These are phyloP conservation scores for Didymella lethalis DNA, from an alignment of 2,329 filamentous ascomycete species.

Conservation along the genomic window DNA sequence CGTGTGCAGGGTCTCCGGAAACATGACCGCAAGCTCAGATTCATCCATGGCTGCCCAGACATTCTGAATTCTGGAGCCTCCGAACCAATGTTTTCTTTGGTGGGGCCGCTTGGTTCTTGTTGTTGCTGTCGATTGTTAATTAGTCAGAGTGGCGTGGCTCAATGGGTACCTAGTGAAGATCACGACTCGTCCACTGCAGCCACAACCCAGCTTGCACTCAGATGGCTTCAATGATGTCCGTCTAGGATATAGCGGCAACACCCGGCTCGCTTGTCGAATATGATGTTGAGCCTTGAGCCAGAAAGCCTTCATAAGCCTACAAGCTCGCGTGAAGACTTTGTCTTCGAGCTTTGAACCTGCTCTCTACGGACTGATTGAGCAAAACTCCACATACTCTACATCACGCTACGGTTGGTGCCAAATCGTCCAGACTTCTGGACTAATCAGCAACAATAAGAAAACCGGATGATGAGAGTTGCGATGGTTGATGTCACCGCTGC, in stretches of 20 bases:
- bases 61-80: background rate
- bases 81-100: background rate
- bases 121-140: background rate
- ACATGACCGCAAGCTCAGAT: background rate
- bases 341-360: background rate
- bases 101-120: background rate
- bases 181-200: conserved; percentile 7
- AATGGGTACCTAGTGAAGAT: conserved; percentile 3
- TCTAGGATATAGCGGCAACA: background rate
- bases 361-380: background rate
- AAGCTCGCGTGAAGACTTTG: background rate
- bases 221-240: background rate
- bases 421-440: background rate
- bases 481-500: conserved; percentile 16
- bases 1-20: conserved; percentile 5
- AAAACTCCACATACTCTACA: background rate
- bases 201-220: background rate
- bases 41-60: background rate
- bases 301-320: background rate
- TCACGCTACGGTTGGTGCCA: background rate
- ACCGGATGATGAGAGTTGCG: background rate
- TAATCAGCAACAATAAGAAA: background rate
- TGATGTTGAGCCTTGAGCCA: conserved; percentile 1
- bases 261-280: conserved; percentile 2
- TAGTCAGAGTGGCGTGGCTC: conserved; percentile 1